Evolutionary conservation across 208 protist genomes (phyloP).

Genomic region (Angomonas desouzai): DNA sequence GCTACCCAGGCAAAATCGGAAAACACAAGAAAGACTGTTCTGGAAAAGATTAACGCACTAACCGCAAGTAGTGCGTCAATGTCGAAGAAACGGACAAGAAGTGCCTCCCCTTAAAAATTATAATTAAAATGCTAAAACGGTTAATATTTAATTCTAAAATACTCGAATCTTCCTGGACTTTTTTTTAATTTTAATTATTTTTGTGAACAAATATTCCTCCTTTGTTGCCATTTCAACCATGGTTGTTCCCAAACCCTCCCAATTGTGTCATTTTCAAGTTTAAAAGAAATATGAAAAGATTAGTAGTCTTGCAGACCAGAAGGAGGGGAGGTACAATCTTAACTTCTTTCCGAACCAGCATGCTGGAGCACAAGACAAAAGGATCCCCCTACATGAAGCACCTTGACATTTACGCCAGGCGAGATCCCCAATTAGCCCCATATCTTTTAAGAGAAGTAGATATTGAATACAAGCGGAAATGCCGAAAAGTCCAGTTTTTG

Average conservation of each 20-base stretch:
- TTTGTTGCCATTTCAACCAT: no score
- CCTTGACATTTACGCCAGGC: constrained; percentile 86
- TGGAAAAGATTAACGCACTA: constrained; percentile 54
- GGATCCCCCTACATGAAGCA: constrained; percentile 87
- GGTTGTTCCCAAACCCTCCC: no score
- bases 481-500: constrained; percentile 81
- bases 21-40: constrained; percentile 55
- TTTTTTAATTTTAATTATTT: constrained; percentile 9
- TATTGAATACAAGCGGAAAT: constrained; percentile 89
- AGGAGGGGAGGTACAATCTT: constrained; percentile 7
- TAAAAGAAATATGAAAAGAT: constrained; percentile 9
- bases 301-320: constrained; percentile 9
- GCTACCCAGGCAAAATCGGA: constrained; percentile 49
- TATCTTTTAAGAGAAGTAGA: constrained; percentile 89
- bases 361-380: constrained; percentile 82
- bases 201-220: constrained; percentile 8
- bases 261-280: no score
- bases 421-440: constrained; percentile 84
- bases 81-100: not conserved
- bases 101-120: not conserved
- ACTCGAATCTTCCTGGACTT: not conserved
- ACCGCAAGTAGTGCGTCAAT: constrained; percentile 16
- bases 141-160: not conserved
- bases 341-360: constrained; percentile 38
- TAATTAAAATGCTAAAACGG: not conserved